Evolutionary conservation across 352 stramenopile genomes (phyloP).

Genomic region (Phytophthora ramorum): DNA sequence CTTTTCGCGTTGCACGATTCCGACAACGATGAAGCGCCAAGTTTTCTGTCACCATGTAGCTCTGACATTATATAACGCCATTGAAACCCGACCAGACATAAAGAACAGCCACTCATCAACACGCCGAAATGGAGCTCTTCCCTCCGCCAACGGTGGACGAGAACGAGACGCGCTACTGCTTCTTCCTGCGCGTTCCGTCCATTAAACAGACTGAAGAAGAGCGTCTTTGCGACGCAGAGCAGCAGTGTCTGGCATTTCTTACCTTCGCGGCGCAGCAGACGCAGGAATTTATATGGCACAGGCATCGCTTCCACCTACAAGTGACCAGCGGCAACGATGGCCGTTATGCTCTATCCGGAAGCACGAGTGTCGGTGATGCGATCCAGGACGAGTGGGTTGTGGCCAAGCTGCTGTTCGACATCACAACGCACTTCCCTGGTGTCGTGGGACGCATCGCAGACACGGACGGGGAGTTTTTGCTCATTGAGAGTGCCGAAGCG

Average conservation of each 20-base stretch:
- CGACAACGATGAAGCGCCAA: background rate
- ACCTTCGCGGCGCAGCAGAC: slow-evolving; percentile 44
- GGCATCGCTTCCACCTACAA: slow-evolving; percentile 54
- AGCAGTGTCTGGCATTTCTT: slow-evolving; percentile 29
- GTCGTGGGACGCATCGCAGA: slow-evolving; percentile 54
- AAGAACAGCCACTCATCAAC: slow-evolving; percentile 7
- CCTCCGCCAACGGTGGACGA: slow-evolving; percentile 29
- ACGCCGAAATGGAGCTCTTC: slow-evolving; percentile 34
- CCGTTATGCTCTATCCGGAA: slow-evolving; percentile 45
- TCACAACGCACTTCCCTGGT: slow-evolving; percentile 42
- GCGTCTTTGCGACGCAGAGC: slow-evolving; percentile 11
- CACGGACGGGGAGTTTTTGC: slow-evolving; percentile 75
- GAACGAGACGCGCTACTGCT: slow-evolving; percentile 44
- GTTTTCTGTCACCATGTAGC: background rate
- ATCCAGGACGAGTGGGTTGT: slow-evolving; percentile 81
- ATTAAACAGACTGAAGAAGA: background rate
- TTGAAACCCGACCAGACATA: background rate
- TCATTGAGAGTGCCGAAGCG: slow-evolving; percentile 77
- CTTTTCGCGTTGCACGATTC: slow-evolving; percentile 9
- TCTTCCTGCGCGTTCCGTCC: slow-evolving; percentile 36
- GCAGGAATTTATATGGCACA: slow-evolving; percentile 62
- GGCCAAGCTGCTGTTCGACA: slow-evolving; percentile 50
- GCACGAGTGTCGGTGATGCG: slow-evolving; percentile 58
- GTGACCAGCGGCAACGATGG: slow-evolving; percentile 10
- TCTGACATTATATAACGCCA: slow-evolving; percentile 6